These are phyloP conservation scores for Cutaneotrichosporon spelunceum DNA, from an alignment of 1,284 basidiomycete species.

Conservation along the genomic window DNA sequence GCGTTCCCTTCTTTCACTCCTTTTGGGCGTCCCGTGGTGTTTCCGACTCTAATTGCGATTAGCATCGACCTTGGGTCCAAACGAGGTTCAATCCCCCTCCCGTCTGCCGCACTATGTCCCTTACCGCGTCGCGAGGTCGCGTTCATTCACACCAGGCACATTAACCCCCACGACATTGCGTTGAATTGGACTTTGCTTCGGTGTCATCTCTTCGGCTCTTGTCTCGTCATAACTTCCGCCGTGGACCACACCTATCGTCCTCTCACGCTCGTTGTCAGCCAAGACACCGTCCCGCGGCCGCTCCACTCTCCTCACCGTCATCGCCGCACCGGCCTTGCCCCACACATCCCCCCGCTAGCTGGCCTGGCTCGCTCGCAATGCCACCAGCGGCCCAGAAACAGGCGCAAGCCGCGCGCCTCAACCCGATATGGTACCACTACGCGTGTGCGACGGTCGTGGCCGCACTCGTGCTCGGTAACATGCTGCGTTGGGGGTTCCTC, in stretches of 20 bases:
- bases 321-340: background rate
- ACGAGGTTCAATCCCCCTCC: background rate
- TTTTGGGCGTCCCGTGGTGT: too few relatives aligned
- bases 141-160: too few relatives aligned
- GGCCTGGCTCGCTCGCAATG: background rate
- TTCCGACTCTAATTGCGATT: too few relatives aligned
- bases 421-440: conserved; percentile 52
- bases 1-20: too few relatives aligned
- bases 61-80: background rate
- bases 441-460: conserved; percentile 48
- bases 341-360: background rate
- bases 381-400: conserved; percentile 5
- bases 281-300: background rate
- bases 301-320: background rate
- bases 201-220: background rate
- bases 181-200: background rate
- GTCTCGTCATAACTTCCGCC: background rate
- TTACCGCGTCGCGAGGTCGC: too few relatives aligned
- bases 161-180: too few relatives aligned
- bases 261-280: background rate
- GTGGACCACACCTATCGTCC: background rate
- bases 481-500: conserved; percentile 49
- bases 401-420: conserved; percentile 30
- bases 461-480: conserved; percentile 46
- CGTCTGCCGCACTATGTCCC: too few relatives aligned